Base-by-base conservation (phyloP, 2,329 filamentous ascomycete species). In the Scytalidium sp. region DNA sequence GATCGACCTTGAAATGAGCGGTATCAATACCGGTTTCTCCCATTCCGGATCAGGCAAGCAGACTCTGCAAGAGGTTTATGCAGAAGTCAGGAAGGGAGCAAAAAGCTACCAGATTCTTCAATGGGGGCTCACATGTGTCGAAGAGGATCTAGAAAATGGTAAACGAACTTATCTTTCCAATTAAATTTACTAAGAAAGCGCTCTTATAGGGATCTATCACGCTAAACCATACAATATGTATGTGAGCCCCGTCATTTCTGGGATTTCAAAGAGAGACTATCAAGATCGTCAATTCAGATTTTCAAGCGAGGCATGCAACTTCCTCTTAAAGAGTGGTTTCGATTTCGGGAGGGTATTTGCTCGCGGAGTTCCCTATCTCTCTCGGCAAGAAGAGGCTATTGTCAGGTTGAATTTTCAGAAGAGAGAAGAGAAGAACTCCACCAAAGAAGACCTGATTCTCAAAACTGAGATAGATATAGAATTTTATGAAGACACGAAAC, bases 1-100 rank as follows among this genome's bases (percentile, higher is more conserved):
- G 3, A 72, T 88, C 50, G 84, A 88, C 60, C 71, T 87, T 11
- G 84, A 88, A 64, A 76, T 87, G 42, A 86, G 83, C 13, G 84
- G 84, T 2, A 83, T 88, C 2, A 65, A 64, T 11, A 73, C 73
- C 20, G 56, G 60, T 49, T 53, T 51, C 15, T 23, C 53, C 2
- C 32, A 25, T 32, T 59, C 58, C 47, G 65, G 69, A 23, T 59
- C 62, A 32, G 70, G 71, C 29, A 74, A 73, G 50, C 74, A 74
- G 25, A 75, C 75, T 3, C 67, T 87, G 2, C 78, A 87, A 57
- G 69, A 83, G 41, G 75, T 79, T 49, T 88, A 87, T 60, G 66
- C 70, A 10, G 83, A 87, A 54, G 73, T 74, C 50, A 85, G 80
- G 61, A 67, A 68, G 22, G 81, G 80, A 2, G 84, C 84, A 3